phyloP scores from a whole-genome alignment of 352 stramenopile species.

The Phytophthora pseudosyringae region DNA sequence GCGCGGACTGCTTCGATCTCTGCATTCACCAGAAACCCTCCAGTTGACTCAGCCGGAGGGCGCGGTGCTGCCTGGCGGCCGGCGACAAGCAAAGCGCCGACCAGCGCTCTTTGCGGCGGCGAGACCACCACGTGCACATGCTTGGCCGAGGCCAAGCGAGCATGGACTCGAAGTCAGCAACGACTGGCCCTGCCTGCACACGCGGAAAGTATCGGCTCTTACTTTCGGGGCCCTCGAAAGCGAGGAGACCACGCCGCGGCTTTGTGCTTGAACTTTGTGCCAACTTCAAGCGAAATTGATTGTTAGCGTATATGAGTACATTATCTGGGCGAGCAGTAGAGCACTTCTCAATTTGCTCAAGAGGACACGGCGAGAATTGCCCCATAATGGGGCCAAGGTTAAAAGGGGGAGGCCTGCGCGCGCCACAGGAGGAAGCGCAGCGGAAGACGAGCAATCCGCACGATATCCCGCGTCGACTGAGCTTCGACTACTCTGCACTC shows the following conservation, averaged over 20 bases:
- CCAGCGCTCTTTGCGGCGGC: slow-evolving; percentile 9
- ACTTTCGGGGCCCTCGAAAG: slow-evolving; percentile 23
- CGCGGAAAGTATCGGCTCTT: slow-evolving; percentile 6
- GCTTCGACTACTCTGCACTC: too few relatives aligned
- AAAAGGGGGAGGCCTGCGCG: too few relatives aligned
- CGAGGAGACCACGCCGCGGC: neutral
- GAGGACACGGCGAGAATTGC: too few relatives aligned
- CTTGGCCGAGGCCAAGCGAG: neutral
- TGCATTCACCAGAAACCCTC: slow-evolving; percentile 16
- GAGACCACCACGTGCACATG: slow-evolving; percentile 18
- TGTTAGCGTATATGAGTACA: neutral
- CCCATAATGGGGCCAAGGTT: too few relatives aligned
- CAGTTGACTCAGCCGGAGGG: slow-evolving; percentile 2
- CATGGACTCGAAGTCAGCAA: slow-evolving; percentile 1
- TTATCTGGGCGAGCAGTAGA: too few relatives aligned
- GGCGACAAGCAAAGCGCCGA: slow-evolving; percentile 10
- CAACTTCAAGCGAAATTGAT: slow-evolving; percentile 24
- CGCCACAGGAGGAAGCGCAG: too few relatives aligned
- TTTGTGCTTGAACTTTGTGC: slow-evolving; percentile 31
- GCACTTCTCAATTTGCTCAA: too few relatives aligned
- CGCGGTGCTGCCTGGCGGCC: neutral
- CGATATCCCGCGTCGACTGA: too few relatives aligned
- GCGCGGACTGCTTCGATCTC: slow-evolving; percentile 16
- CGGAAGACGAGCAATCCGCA: too few relatives aligned
- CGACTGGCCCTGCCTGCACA: slow-evolving; percentile 1